A percentile compares a stretch with the other conserved stretches of the same genome.
Conservation (phyloP, 1,284 basidiomycete species). For the Ceratobasidium theobromae region DNA sequence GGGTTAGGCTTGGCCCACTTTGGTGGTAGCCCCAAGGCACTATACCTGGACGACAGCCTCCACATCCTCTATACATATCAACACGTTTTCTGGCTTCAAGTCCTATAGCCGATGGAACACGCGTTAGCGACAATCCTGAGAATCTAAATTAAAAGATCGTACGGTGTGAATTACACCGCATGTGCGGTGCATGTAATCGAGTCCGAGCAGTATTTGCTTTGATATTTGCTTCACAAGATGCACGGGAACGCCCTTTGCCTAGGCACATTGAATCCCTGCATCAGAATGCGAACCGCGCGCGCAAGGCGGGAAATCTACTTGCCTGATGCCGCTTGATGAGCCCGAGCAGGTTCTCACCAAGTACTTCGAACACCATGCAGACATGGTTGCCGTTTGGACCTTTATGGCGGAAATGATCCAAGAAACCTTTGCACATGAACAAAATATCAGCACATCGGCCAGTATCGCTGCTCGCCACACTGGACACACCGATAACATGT, state of each 20-base stretch:
- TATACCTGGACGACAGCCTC: slow-evolving; percentile 78
- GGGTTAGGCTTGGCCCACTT: neutral
- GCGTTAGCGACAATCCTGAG: neutral
- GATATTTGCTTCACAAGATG: slow-evolving; percentile 94
- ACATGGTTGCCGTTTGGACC: slow-evolving; percentile 97
- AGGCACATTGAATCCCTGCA: slow-evolving; percentile 74
- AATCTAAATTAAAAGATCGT: neutral
- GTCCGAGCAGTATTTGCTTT: slow-evolving; percentile 91
- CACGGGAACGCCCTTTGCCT: slow-evolving; percentile 93
- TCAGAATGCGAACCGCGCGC: slow-evolving; percentile 96
- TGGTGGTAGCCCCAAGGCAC: neutral
- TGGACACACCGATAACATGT: slow-evolving; percentile 44
- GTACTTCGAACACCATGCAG: slow-evolving; percentile 99
- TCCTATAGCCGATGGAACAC: slow-evolving; percentile 51
- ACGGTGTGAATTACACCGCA: slow-evolving; percentile 92
- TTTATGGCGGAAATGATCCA: slow-evolving; percentile 95
- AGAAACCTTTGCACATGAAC: slow-evolving; percentile 78
- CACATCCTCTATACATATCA: slow-evolving; percentile 97
- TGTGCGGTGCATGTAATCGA: slow-evolving; percentile 97
- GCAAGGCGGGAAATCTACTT: slow-evolving; percentile 89
- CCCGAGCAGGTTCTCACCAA: slow-evolving; percentile 97
- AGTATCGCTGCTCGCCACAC: neutral
- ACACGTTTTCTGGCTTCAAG: slow-evolving; percentile 97
- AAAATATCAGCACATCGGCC: neutral
- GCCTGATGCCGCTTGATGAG: slow-evolving; percentile 96